Base-by-base conservation (phyloP, 148 eudicot species). In the Polygonum aviculare region DNA sequence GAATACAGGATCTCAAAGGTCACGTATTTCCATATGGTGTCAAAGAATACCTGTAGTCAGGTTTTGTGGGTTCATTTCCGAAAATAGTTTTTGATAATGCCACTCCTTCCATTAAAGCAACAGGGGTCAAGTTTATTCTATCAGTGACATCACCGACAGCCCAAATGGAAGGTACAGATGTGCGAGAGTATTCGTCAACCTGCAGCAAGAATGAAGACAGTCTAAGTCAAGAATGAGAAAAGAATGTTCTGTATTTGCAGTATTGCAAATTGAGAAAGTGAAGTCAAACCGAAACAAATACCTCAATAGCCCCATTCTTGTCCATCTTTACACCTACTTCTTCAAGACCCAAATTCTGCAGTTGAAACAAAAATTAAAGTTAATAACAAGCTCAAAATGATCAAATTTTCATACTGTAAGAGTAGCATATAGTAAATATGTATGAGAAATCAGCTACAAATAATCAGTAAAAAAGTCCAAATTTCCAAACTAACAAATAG, bases 111-210 rank as follows among this genome's bases (percentile, higher is more conserved):
- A 95, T 95, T 71, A 95, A 87, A 63, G 99, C 99, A 76, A 95
- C 96, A 22, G 99, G 99, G 76, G 99, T 95, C 83, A 95, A 95
- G 86, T 92, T 95, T 91, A 95, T 86, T 74, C 99, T 86, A 78
- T 95, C 87, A 72, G 99, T 95, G 75, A 86, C 97, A 81, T 95
- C 99, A 80, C 99, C 99, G 52, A 95, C 97, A 12, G 99, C 99
- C 93, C 97, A 95, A 84, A 92, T 95, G 47, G 99, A 95, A 79
- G 97, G 96, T 78, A 92, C 96, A 67, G 96, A 90, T 55, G 97
- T 84, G 65, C 86, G 88, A 35, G 99, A 95, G 84, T 76, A 92
- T 73, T 92, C 96, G 79, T 92, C 90, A 59, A 95, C 99, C 99
- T 95, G 81, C 47, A 11, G 39, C 81, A 73, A 78, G 73, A 86